These are phyloP conservation scores for Platanthera guangdongensis DNA, from an alignment of 106 monocot genomes.

Conservation along the genomic window DNA sequence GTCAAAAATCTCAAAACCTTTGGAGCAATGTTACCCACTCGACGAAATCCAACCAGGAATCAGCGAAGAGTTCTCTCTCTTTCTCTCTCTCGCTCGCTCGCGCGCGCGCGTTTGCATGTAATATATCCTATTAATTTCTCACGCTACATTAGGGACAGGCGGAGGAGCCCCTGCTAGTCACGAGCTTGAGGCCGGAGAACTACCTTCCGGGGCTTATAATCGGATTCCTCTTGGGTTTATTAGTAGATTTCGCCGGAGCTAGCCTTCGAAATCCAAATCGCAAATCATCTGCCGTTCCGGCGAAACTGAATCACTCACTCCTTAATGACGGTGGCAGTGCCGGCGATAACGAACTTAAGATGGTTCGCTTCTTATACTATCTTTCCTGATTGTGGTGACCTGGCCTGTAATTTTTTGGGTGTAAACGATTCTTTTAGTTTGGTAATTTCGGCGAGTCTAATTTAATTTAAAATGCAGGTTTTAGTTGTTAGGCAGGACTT, in stretches of 20 bases:
- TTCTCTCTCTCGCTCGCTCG: background rate
- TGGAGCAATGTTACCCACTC: background rate
- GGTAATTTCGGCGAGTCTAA: background rate
- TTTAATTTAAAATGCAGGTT: slow-evolving; percentile 40
- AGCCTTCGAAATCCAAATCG: slow-evolving; percentile 7
- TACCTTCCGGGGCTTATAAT: slow-evolving; percentile 73
- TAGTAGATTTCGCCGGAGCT: slow-evolving; percentile 43
- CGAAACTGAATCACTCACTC: slow-evolving; percentile 19
- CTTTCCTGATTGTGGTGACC: background rate
- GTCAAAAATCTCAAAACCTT: too few species aligned
- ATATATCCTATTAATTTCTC: background rate
- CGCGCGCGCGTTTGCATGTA: background rate
- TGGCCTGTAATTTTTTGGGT: background rate
- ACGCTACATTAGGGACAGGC: background rate
- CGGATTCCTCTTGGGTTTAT: slow-evolving; percentile 75
- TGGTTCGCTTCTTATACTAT: slow-evolving; percentile 31
- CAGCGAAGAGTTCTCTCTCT: background rate
- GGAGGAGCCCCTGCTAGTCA: slow-evolving; percentile 69
- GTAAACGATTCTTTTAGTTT: background rate
- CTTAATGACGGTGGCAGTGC: slow-evolving; percentile 1
- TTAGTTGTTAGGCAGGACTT: slow-evolving; percentile 87
- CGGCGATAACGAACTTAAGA: slow-evolving; percentile 67
- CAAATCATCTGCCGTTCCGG: slow-evolving; percentile 11
- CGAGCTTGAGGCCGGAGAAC: slow-evolving; percentile 57
- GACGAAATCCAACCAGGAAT: background rate